These are phyloP conservation scores for Piper longum DNA, from an alignment of 164 flowering plant genomes.

Conservation along the genomic window DNA sequence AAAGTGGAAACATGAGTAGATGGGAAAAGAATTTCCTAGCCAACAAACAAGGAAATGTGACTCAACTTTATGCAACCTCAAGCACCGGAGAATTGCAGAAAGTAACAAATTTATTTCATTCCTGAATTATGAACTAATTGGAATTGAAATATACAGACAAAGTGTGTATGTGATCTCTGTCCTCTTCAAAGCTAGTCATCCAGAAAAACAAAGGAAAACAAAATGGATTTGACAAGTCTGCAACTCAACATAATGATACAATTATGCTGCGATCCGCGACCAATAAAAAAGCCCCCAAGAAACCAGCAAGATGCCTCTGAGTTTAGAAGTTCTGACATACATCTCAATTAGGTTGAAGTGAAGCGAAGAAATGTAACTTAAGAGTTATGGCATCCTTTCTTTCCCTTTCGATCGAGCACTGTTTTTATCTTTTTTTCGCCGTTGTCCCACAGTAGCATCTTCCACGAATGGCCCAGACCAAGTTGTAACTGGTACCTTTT, in stretches of 20 bases:
- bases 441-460: slow-evolving; percentile 26
- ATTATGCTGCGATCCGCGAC: not conserved
- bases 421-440: slow-evolving; percentile 40
- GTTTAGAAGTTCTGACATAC: not conserved
- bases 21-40: too few relatives aligned
- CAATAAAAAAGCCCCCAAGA: not conserved
- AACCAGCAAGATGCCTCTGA: too few relatives aligned
- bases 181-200: too few relatives aligned
- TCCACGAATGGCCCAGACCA: slow-evolving; percentile 88
- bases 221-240: slow-evolving; percentile 1
- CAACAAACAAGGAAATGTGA: too few relatives aligned
- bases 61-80: not conserved
- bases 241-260: slow-evolving; percentile 3
- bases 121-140: not conserved
- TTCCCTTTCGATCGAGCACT: slow-evolving; percentile 20
- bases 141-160: not conserved
- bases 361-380: slow-evolving; percentile 1
- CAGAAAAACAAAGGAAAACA: not conserved
- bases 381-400: slow-evolving; percentile 11
- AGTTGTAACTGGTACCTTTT: slow-evolving; percentile 60
- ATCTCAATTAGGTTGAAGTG: not conserved
- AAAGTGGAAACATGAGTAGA: too few relatives aligned
- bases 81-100: not conserved
- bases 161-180: not conserved
- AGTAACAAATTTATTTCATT: not conserved